Conservation (phyloP, 2,329 filamentous ascomycete genomes). For the Fusarium sublunatum region DNA sequence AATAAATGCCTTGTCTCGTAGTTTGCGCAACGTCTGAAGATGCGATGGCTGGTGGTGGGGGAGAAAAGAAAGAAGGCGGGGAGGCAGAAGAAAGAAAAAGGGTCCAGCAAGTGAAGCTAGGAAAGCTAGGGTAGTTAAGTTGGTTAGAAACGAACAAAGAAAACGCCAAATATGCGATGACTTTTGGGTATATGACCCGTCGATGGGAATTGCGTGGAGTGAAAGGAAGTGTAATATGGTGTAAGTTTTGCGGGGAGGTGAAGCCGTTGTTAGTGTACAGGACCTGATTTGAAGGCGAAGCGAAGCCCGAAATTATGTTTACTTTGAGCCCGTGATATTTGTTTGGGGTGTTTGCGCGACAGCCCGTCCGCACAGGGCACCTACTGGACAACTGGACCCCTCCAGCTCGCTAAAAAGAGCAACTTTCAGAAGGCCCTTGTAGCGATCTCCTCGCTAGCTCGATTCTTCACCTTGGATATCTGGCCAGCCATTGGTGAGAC, state of each 20-base stretch:
- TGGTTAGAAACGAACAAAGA: constrained; percentile 10
- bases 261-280: constrained; percentile 2
- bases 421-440: constrained; percentile 3
- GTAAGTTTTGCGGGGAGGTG: neutral
- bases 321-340: neutral
- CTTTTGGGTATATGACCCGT: constrained; percentile 13
- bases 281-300: no score
- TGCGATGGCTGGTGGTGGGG: constrained; percentile 19
- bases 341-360: neutral
- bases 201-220: neutral
- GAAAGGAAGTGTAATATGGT: neutral
- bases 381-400: neutral
- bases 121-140: neutral
- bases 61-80: constrained; percentile 14
- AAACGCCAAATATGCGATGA: constrained; percentile 12
- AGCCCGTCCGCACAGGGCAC: neutral
- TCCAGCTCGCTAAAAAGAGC: neutral
- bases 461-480: constrained; percentile 11
- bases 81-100: constrained; percentile 25
- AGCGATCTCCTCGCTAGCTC: constrained; percentile 9
- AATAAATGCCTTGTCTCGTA: constrained; percentile 4
- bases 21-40: neutral
- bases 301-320: neutral
- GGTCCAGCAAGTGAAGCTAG: constrained; percentile 10
- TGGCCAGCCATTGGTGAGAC: constrained; percentile 26